Evolutionary conservation across 2,329 filamentous ascomycete species (phyloP), one percentile per base, ranked within the genome.

Genomic region (Hymenoscyphus fructigenus): DNA sequence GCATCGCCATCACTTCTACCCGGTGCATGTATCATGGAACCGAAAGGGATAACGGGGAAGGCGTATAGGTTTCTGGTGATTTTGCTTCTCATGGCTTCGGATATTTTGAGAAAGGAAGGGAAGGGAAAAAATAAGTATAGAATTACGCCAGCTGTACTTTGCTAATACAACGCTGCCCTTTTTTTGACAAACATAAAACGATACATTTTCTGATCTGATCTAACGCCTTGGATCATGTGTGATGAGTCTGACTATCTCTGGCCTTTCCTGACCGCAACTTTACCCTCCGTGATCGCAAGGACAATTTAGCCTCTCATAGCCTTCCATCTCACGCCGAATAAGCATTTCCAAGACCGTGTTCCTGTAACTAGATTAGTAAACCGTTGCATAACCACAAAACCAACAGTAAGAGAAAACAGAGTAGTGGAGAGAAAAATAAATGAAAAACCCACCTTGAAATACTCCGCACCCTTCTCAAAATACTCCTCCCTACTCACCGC

Each of bases 391-490:
- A 28, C 7, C 12, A 10, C 17, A 36, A n/a, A n/a, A n/a, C n/a
- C 20, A 23, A 50, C 10, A 28, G 12, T 17, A 32, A 7, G 57
- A 53, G 61, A 34, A 59, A 23, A 23, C 7, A 10, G 36, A 32
- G 26, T 4, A 23, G 23, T 36, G 29, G 5, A 15, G 32, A 53
- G 7, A 20, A n/a, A 34, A 57, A 32, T 17, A 32, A 57, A 17
- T 15, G 23, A 23, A 55, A 59, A 53, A 66, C 72, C 59, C 70
- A 76, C 93, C 87, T 96, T 97, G 76, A 98, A 85, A 80, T 98
- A 98, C 72, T 98, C 94, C 26, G 88, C 83, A 1, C 95, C 95
- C 82, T 96, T 97, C 82, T 99, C 95, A 71, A 86, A 77, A 79
- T 92, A 99, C 78, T 98, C 95, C 70, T 90, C 89, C 72, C 85